Conservation (phyloP, 208 protist genomes). For the Naegleria fowleri region DNA sequence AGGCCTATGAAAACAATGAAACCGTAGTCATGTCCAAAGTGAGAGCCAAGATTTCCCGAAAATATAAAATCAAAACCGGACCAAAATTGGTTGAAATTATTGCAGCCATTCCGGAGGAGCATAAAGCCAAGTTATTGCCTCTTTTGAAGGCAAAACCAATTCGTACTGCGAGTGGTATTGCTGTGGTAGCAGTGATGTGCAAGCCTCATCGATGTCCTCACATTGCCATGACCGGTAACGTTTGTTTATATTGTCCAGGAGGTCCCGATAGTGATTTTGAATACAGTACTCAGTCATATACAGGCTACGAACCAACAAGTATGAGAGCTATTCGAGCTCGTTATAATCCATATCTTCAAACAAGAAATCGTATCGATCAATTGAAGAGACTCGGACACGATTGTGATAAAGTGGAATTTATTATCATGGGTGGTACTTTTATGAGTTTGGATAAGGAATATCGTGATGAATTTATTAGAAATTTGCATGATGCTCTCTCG, state of each 20-base stretch:
- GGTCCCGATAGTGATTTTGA: conserved; percentile 89
- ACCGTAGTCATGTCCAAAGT: conserved; percentile 40
- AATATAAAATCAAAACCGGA: conserved; percentile 28
- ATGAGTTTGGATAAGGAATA: conserved; percentile 91
- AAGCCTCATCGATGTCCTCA: conserved; percentile 90
- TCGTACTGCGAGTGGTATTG: conserved; percentile 78
- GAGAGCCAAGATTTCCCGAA: conserved; percentile 18
- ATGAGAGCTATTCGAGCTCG: conserved; percentile 86
- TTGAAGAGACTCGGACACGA: conserved; percentile 74
- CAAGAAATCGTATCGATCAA: conserved; percentile 71
- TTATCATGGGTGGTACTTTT: conserved; percentile 99
- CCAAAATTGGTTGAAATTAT: conserved; percentile 72
- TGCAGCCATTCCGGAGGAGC: conserved; percentile 65
- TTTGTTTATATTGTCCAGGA: conserved; percentile 84
- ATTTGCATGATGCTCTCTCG: conserved; percentile 79
- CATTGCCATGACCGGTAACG: conserved; percentile 74
- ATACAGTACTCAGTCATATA: conserved; percentile 85
- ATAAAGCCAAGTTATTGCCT: conserved; percentile 59
- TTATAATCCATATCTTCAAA: conserved; percentile 82
- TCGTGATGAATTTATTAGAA: conserved; percentile 78
- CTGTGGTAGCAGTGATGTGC: conserved; percentile 87
- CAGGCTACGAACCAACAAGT: conserved; percentile 83
- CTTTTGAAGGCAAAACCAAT: conserved; percentile 75
- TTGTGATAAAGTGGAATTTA: conserved; percentile 92
- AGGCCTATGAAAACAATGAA: conserved; percentile 42